phyloP scores from a whole-genome alignment of 257 asterid species.

The Nicotiana paniculata region DNA sequence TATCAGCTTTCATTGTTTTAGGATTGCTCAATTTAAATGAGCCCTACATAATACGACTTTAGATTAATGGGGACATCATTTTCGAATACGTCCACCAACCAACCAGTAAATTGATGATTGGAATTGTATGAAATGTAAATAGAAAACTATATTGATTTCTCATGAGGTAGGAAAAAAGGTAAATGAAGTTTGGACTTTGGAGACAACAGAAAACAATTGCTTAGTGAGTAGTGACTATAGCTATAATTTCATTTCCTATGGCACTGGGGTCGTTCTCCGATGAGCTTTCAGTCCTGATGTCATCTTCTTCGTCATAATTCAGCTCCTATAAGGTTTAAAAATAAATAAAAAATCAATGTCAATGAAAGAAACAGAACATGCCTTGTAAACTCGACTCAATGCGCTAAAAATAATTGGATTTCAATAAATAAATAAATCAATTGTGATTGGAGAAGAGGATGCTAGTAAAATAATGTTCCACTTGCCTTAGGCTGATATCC shows the following conservation, averaged over 20 bases:
- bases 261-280: neutral
- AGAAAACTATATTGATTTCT: too few relatives aligned
- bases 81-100: too few relatives aligned
- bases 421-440: neutral
- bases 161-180: too few relatives aligned
- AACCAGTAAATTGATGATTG: too few relatives aligned
- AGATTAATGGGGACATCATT: too few relatives aligned
- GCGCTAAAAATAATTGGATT: neutral
- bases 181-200: too few relatives aligned
- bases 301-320: conserved; percentile 8
- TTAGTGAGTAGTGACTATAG: neutral
- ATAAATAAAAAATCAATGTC: neutral
- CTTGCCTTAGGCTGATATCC: conserved; percentile 20
- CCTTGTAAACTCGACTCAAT: neutral
- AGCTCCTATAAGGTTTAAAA: neutral
- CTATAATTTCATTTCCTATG: conserved; percentile 2
- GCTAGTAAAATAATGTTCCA: neutral
- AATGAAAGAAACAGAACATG: neutral
- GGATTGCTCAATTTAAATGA: too few relatives aligned
- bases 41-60: too few relatives aligned
- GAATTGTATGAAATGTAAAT: too few relatives aligned
- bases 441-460: neutral
- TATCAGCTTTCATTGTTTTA: too few relatives aligned
- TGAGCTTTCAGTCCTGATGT: conserved; percentile 4
- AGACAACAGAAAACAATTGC: too few relatives aligned